Evolutionary conservation across 1,284 basidiomycete species (phyloP), one percentile per base, ranked within the genome.

Genomic region (Rhodotorula sp.): DNA sequence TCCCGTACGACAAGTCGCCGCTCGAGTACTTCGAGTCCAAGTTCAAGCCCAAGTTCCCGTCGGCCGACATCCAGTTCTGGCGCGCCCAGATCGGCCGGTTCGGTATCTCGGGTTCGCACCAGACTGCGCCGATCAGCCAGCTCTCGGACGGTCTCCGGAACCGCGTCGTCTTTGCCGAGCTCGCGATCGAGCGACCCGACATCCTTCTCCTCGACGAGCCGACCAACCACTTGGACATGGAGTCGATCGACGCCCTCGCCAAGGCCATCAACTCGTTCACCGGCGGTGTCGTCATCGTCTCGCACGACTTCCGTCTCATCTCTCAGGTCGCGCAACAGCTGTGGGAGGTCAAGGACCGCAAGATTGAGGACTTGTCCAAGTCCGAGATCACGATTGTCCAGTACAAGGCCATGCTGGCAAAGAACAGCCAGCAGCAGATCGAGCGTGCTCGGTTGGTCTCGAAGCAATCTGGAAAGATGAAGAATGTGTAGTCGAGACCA

Each of bases 271-370:
- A 97, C 84, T 92, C 92, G 81, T 99, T 94, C 81, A 90, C 93
- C 80, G 96, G 97, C 73, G 96, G 96, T 81, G 97, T 98, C 64
- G 96, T 97, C 74, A 96, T 97, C 80, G 93, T 97, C 75, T 96
- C 93, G 60, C 94, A 97, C 85, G 39, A 43, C 39, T 43, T 43
- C 39, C 39, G 39, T 14, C 68, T 73, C 47, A 72, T 72, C 54
- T 72, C 90, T 66, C 94, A 97, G 84, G 94, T 97, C 60, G 94
- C 93, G 66, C 90, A 98, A 81, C 95, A 98, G 82, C 88, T 99
- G 18, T 99, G 96, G 96, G 96, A 99, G 83, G 96, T 99, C 71
- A 93, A 93, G 82, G 87, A 94, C 82, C 90, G 90, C 83, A 93
- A 92, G 82, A 95, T 99, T 81, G 87, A 88, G 82, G 97, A 98